A percentile compares a stretch with the other conserved stretches of the same genome.
These are phyloP conservation scores for Lasiosphaeriaceae sp. DNA, from an alignment of 495 filamentous ascomycete genomes.

Conservation along the genomic window DNA sequence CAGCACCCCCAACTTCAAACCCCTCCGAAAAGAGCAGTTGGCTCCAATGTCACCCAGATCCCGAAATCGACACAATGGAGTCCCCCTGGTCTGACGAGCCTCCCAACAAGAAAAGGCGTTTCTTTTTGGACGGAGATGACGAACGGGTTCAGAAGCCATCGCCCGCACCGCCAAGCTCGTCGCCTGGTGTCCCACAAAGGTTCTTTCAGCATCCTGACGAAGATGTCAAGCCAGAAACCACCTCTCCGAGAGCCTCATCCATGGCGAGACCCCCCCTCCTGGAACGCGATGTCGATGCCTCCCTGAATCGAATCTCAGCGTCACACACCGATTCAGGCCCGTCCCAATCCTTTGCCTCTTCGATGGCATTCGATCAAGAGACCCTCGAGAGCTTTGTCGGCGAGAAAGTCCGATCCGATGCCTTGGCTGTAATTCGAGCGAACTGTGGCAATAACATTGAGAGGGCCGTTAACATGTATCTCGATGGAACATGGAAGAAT, in stretches of 20 bases:
- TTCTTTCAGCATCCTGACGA: conserved; percentile 7
- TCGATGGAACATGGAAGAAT: conserved; percentile 88
- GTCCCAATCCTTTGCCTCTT: not conserved
- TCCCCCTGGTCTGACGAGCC: conserved; percentile 53
- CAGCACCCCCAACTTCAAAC: not conserved
- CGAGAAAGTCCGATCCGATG: conserved; percentile 51
- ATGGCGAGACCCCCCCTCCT: conserved; percentile 15
- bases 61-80: conserved; percentile 44
- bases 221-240: not conserved
- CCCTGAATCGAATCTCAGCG: conserved; percentile 1
- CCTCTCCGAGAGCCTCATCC: not conserved
- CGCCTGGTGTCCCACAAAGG: not conserved
- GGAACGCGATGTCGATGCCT: conserved; percentile 15
- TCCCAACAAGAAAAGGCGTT: conserved; percentile 76
- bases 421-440: conserved; percentile 49
- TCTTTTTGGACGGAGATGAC: conserved; percentile 63
- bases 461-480: conserved; percentile 77
- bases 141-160: conserved; percentile 6
- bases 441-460: conserved; percentile 61
- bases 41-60: conserved; percentile 2
- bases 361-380: conserved; percentile 57
- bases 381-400: conserved; percentile 71
- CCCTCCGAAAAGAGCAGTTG: not conserved
- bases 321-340: not conserved
- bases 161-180: not conserved